Base-by-base conservation (phyloP, 2,329 filamentous ascomycete genomes). In the Neofusicoccum umdonicola region DNA sequence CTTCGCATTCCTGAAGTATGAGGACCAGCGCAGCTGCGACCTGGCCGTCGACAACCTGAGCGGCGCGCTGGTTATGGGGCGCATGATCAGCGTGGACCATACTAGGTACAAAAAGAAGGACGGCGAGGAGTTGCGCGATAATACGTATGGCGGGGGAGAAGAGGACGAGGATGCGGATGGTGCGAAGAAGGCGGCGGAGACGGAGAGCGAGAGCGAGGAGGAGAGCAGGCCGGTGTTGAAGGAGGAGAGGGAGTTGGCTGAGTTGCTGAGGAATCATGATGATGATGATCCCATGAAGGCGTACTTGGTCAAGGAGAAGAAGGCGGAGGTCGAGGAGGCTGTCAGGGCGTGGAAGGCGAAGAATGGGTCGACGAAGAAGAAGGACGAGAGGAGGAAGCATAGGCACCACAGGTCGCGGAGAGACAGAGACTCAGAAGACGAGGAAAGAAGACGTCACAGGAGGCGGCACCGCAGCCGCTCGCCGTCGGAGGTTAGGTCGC, bases 211-310 rank as follows among this genome's bases (percentile, higher is more conserved):
- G 34, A 74, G 72, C 11, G 76, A 81, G 34, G 80, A 81, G 61
- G 69, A 70, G 48, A 68, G 74, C 61, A 80, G 90, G 65, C 89
- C 89, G 1, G 77, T 91, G 80, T 77, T 97, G 11, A 90, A 87
- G 66, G 93, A 97, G 73, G 93, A 98, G 79, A 81, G 82, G 63
- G 93, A 98, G 74, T 79, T 98, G 57, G 87, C 87, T 58, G 84
- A 87, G 50, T 76, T 98, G 64, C 87, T 96, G 61, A 81, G 85
- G 62, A 88, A 94, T 15, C 90, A 96, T 68, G 95, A 98, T 69
- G 93, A 97, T 27, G 94, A 98, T 67, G 95, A 99, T 76, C 95
- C 95, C 0, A 99, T 99, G 95, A 97, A 97, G 78, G 88, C 87
- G 42, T 97, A 91, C 71, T 75, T 98, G 68, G 88, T 97, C 60